Conservation (phyloP, 306 rosid species). For the Adenanthera pavonina region DNA sequence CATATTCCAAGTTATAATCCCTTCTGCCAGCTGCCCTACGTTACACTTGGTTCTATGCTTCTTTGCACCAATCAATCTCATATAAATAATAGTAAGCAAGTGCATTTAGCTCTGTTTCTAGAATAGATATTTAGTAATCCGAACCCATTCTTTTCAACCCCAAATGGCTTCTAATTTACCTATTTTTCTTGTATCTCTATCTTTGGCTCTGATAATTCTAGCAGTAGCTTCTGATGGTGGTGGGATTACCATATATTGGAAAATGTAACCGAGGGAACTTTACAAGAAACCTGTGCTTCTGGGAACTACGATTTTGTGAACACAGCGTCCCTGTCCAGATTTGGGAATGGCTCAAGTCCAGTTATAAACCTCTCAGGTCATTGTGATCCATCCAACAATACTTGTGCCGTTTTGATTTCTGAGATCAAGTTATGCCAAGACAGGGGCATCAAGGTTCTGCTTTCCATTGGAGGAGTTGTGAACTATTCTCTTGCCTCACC, state of each 20-base stretch:
- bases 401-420: conserved; percentile 35
- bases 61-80: not conserved
- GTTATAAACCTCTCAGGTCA: conserved; percentile 46
- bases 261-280: conserved; percentile 38
- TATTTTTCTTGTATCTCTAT: no score
- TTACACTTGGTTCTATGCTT: conserved; percentile 16
- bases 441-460: conserved; percentile 29
- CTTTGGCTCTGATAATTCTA: not conserved
- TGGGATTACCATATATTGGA: conserved; percentile 44
- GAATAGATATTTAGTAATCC: no score
- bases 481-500: conserved; percentile 40
- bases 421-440: conserved; percentile 45
- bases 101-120: not conserved
- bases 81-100: conserved; percentile 8
- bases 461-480: conserved; percentile 47
- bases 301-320: conserved; percentile 44
- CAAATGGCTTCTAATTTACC: no score
- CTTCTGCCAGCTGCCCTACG: not conserved
- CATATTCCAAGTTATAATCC: not conserved
- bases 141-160: no score
- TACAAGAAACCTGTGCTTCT: conserved; percentile 39
- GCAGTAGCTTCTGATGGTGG: conserved; percentile 11
- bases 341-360: conserved; percentile 38
- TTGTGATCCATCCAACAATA: conserved; percentile 18
- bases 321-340: conserved; percentile 40